Evolutionary conservation across 768 basidiomycete species (phyloP), one percentile per base, ranked within the genome.

Genomic region (Coprinopsis sp.): DNA sequence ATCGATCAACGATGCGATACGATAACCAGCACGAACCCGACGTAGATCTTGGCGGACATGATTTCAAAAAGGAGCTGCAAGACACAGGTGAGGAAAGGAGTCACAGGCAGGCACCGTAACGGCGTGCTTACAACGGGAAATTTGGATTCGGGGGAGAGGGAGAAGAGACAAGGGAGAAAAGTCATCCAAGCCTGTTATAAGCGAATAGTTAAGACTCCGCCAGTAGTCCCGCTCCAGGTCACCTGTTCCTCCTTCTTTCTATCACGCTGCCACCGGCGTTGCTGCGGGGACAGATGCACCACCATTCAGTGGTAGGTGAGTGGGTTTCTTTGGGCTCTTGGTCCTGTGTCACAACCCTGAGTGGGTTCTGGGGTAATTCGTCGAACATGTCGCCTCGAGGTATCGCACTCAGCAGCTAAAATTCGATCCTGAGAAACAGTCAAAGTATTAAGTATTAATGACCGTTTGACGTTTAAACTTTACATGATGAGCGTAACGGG

Each of bases 31-130:
- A 91, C 89, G 84, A 79, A 92, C 89, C 88, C 89, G 79, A 92
- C 88, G 69, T 91, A 92, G 65, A 91, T 79, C 74, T 91, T 92
- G 62, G n/a, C n/a, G n/a, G 84, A 78, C 82, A 87, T 86, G 72
- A 74, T 78, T 42, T 71, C 72, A 60, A 61, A 42, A 18, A 6
- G 19, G 33, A 42, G 18, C 16, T n/a, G n/a, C n/a, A n/a, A n/a
- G n/a, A n/a, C n/a, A n/a, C n/a, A n/a, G n/a, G n/a, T n/a, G n/a
- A n/a, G n/a, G n/a, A n/a, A n/a, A n/a, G n/a, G n/a, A n/a, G n/a
- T n/a, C n/a, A n/a, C n/a, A n/a, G n/a, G n/a, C n/a, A n/a, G n/a
- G n/a, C n/a, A n/a, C n/a, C n/a, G n/a, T n/a, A n/a, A n/a, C n/a
- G n/a, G n/a, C n/a, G n/a, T n/a, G n/a, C n/a, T n/a, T n/a, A 57